These are phyloP conservation scores for Aquilaria agallochum DNA, from an alignment of 441 rosid species.

Conservation along the genomic window DNA sequence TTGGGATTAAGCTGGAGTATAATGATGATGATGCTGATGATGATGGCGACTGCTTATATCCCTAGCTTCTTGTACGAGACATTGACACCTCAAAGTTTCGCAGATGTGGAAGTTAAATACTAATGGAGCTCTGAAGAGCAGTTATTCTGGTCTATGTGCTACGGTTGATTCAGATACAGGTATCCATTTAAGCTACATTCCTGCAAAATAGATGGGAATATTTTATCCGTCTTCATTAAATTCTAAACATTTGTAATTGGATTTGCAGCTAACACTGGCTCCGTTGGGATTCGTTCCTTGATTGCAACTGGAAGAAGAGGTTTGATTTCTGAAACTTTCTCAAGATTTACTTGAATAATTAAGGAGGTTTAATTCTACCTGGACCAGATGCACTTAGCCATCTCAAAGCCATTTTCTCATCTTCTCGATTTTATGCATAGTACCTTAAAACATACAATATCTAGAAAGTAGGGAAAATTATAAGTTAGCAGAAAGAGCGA, in stretches of 20 bases:
- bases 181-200: constrained; percentile 11
- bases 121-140: constrained; percentile 61
- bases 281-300: constrained; percentile 76
- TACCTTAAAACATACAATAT: no score
- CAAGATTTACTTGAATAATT: no score
- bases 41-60: no score
- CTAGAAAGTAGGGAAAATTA: no score
- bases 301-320: constrained; percentile 79
- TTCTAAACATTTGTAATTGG: constrained; percentile 7
- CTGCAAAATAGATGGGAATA: neutral
- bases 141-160: constrained; percentile 84
- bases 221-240: neutral
- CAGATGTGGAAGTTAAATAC: constrained; percentile 80
- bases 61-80: no score
- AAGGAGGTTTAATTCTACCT: no score
- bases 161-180: constrained; percentile 44
- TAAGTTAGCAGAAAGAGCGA: no score
- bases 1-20: no score
- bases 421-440: constrained; percentile 3
- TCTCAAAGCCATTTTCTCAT: neutral
- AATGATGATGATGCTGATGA: no score
- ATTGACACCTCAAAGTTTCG: neutral
- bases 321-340: constrained; percentile 11
- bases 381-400: neutral
- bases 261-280: constrained; percentile 34